These are phyloP conservation scores for Tolypocladium endophyticum DNA, from an alignment of 2,329 filamentous ascomycete species.

Conservation along the genomic window DNA sequence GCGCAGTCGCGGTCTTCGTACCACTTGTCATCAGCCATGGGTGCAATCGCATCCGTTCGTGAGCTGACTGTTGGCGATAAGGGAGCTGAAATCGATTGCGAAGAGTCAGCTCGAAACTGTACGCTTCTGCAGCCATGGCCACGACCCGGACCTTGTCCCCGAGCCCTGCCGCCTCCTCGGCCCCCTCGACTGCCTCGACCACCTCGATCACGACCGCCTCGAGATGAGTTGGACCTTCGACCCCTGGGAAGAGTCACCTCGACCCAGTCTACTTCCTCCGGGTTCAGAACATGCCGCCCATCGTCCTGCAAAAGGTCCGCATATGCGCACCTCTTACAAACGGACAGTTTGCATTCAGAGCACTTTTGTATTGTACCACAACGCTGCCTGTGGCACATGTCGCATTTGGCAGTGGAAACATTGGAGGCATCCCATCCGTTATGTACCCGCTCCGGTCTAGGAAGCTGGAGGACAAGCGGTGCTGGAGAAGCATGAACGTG, in stretches of 20 bases:
- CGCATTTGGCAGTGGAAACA: constrained; percentile 15
- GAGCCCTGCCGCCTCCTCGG: background rate
- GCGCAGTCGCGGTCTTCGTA: background rate
- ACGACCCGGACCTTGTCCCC: background rate
- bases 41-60: background rate
- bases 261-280: constrained; percentile 9
- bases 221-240: background rate
- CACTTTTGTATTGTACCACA: constrained; percentile 14
- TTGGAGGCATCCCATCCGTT: constrained; percentile 10
- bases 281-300: constrained; percentile 10
- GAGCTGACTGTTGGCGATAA: background rate
- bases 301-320: constrained; percentile 6
- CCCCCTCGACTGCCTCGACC: background rate
- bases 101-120: background rate
- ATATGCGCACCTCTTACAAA: constrained; percentile 12
- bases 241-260: background rate
- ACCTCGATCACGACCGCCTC: background rate
- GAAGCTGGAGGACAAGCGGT: background rate
- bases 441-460: constrained; percentile 4
- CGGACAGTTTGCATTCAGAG: constrained; percentile 10
- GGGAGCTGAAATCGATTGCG: background rate
- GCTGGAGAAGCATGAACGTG: background rate
- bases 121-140: background rate
- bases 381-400: constrained; percentile 12
- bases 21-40: background rate